A percentile compares a stretch with the other conserved stretches of the same genome.
Evolutionary conservation across 129 eudicot genomes (phyloP).

Genomic region (Helianthus annuus): DNA sequence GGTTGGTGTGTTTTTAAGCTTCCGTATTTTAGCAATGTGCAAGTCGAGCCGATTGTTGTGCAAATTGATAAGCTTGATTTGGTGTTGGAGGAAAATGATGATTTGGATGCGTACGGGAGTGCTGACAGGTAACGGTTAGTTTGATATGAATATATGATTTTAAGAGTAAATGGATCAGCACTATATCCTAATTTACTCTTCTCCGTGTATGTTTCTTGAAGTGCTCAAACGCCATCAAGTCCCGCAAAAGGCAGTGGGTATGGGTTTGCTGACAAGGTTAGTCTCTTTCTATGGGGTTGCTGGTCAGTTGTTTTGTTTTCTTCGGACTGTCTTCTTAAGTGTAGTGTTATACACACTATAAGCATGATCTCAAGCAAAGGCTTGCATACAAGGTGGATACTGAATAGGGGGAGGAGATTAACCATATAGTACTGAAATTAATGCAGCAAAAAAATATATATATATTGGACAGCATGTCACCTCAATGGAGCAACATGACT

Average conservation of each 20-base stretch:
- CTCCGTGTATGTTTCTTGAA: conserved; percentile 31
- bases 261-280: conserved; percentile 98
- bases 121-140: conserved; percentile 57
- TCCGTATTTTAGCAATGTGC: conserved; percentile 86
- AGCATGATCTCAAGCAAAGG: conserved; percentile 11
- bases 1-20: conserved; percentile 53
- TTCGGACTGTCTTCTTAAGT: neutral
- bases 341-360: conserved; percentile 4
- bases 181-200: conserved; percentile 21
- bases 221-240: conserved; percentile 60
- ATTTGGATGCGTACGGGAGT: conserved; percentile 55
- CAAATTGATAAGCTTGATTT: conserved; percentile 89
- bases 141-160: conserved; percentile 6
- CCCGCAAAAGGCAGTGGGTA: conserved; percentile 76
- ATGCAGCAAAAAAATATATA: neutral
- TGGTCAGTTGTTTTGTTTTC: neutral
- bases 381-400: conserved; percentile 6
- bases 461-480: conserved; percentile 12
- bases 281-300: conserved; percentile 23
- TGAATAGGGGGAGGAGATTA: conserved; percentile 7
- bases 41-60: conserved; percentile 94
- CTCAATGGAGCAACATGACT: conserved; percentile 15
- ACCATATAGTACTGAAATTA: conserved; percentile 15
- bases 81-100: conserved; percentile 91
- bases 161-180: neutral